These are phyloP conservation scores for Colletotrichum sp. DNA, from an alignment of 2,329 filamentous ascomycete species.

Conservation along the genomic window DNA sequence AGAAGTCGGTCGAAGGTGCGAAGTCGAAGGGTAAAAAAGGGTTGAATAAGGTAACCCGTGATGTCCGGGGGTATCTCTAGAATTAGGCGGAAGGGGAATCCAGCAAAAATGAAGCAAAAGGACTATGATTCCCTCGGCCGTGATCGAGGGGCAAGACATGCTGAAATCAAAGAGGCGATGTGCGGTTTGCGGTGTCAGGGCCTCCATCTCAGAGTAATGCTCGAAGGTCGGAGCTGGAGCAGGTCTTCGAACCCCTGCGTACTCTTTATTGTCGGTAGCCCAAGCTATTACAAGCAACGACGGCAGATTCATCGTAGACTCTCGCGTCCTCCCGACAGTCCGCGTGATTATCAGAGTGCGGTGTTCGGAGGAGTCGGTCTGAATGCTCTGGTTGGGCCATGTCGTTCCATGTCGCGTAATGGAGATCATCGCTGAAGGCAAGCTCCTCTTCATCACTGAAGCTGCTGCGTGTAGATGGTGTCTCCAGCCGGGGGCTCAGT, in stretches of 20 bases:
- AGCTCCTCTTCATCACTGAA: conserved; percentile 32
- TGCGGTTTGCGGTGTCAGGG: neutral
- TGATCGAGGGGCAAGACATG: neutral
- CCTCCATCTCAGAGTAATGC: neutral
- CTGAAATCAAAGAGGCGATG: neutral
- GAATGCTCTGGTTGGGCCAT: neutral
- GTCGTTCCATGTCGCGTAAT: conserved; percentile 20
- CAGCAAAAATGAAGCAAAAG: conserved; percentile 12
- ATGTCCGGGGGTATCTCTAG: conserved; percentile 26
- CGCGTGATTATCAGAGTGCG: neutral
- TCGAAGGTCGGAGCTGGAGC: neutral
- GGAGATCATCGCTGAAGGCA: conserved; percentile 18
- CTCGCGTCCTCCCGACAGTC: neutral
- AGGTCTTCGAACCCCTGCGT: neutral
- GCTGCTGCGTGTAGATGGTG: conserved; percentile 50
- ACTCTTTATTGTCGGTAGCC: neutral
- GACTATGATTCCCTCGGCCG: neutral
- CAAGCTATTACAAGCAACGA: conserved; percentile 3
- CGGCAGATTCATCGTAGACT: neutral
- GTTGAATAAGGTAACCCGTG: conserved; percentile 11
- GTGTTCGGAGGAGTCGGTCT: neutral
- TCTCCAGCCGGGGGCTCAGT: conserved; percentile 51
- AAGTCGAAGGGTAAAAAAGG: neutral
- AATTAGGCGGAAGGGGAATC: conserved; percentile 21
- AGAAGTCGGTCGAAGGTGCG: neutral